Base-by-base conservation (phyloP, 306 rosid species). In the Cucumis hystrix region DNA sequence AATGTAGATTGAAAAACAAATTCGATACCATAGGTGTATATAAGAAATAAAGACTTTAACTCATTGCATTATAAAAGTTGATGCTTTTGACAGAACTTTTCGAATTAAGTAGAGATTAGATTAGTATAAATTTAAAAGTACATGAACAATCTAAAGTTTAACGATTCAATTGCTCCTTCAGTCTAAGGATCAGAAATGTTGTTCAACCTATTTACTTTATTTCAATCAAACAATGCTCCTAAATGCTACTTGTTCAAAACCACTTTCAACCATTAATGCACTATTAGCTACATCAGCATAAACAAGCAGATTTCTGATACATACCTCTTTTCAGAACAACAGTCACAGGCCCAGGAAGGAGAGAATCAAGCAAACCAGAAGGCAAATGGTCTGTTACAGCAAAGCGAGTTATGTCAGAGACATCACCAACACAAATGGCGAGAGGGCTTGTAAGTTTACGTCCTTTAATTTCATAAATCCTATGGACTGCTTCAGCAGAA, bases 261-360 rank as follows among this genome's bases (percentile, higher is more conserved):
- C 16, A 64, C 40, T 21, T 10, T 43, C 59, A 14, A 20, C 7
- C 8, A 2, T 5, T 4, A 39, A 40, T 39, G 25, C 52, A 39
- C 8, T 37, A 8, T 66, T 39, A 10, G 28, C 16, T 16, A 56
- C 8, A 25, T 52, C 5, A 51, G 56, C 35, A 25, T 28, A 51
- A 61, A 25, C 25, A 77, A 51, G 41, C 39, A 63, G 10, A 17
- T 28, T 49, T 15, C 41, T 63, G 37, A 64, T 63, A 78, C 89
- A 75, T 70, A 93, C 98, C 98, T 89, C 97, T 86, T 45, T 63
- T 86, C 21, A 94, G 84, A 30, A 94, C 86, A 77, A 90, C 89
- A 15, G 97, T 91, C n/a, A 94, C 97, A 41, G 98, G 98, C 20
- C 98, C 98, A 1, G 98, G 98, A 60, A 94, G 89, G 71, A 94